These are phyloP conservation scores for Verticillium klebahnii DNA, from an alignment of 2,329 filamentous ascomycete genomes.

Conservation along the genomic window DNA sequence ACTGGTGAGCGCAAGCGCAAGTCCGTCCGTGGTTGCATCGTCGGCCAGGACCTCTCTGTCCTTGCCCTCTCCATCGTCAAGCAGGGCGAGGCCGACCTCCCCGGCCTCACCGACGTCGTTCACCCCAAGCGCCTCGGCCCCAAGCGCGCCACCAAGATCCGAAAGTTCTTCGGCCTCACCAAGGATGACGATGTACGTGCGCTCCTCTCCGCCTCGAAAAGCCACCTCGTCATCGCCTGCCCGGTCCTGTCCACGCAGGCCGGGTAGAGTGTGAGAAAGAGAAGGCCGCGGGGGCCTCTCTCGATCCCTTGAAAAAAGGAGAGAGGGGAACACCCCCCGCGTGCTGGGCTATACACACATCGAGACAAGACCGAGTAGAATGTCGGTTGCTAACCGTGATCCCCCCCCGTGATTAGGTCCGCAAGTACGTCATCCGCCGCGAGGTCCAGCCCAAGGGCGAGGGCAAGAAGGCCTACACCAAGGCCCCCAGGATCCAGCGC, in stretches of 20 bases:
- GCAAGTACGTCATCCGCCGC: constrained; percentile 99
- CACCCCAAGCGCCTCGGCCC: constrained; percentile 99
- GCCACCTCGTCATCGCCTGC: constrained; percentile 67
- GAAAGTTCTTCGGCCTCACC: constrained; percentile 98
- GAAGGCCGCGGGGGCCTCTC: constrained; percentile 2
- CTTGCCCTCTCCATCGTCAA: constrained; percentile 94
- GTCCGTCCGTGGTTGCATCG: constrained; percentile 98
- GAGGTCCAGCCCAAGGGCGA: constrained; percentile 96
- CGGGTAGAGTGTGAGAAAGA: constrained; percentile 57
- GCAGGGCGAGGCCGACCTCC: constrained; percentile 92
- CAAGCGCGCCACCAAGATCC: constrained; percentile 99
- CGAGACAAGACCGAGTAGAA: constrained; percentile 5
- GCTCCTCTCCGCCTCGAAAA: constrained; percentile 35
- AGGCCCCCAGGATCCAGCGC: constrained; percentile 99
- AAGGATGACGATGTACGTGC: constrained; percentile 99
- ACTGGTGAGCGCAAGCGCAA: constrained; percentile 99
- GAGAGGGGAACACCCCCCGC: not conserved
- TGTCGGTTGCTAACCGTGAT: constrained; percentile 25
- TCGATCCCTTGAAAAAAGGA: not conserved
- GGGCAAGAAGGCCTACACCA: constrained; percentile 98
- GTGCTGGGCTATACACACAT: constrained; percentile 6
- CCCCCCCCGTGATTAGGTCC: constrained; percentile 58
- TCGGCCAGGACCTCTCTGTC: constrained; percentile 91
- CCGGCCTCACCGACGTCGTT: constrained; percentile 94
- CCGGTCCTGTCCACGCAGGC: constrained; percentile 47